These are phyloP conservation scores for Verbascum thapsus DNA, from an alignment of 257 asterid species.

Conservation along the genomic window DNA sequence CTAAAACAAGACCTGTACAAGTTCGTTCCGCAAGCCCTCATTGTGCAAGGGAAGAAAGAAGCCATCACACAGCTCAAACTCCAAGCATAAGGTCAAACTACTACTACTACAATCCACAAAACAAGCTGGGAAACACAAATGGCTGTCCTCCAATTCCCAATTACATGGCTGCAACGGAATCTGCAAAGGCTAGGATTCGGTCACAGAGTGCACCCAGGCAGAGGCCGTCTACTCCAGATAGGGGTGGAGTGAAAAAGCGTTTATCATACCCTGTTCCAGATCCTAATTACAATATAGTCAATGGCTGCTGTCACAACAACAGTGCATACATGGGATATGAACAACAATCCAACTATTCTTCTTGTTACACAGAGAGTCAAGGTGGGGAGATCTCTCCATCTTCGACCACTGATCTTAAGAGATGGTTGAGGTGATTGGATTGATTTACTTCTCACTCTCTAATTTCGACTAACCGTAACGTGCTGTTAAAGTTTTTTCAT, in stretches of 20 bases:
- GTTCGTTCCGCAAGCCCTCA: constrained; percentile 46
- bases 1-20: constrained; percentile 36
- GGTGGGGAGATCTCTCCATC: constrained; percentile 46
- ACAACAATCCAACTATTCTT: constrained; percentile 47
- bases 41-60: constrained; percentile 34
- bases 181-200: constrained; percentile 43
- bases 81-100: constrained; percentile 39
- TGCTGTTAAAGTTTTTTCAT: too few species aligned
- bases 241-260: constrained; percentile 44
- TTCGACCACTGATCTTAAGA: constrained; percentile 37
- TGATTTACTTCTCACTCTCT: too few species aligned
- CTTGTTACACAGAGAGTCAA: constrained; percentile 32
- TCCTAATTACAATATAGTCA: constrained; percentile 13
- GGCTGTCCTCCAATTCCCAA: constrained; percentile 33
- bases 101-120: constrained; percentile 23
- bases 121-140: constrained; percentile 8
- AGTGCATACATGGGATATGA: constrained; percentile 31
- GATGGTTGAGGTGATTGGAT: constrained; percentile 38
- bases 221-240: constrained; percentile 43
- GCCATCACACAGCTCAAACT: constrained; percentile 33
- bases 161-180: constrained; percentile 53
- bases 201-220: constrained; percentile 50
- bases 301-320: constrained; percentile 4
- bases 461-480: too few species aligned
- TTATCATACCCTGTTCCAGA: constrained; percentile 37